phyloP scores from a whole-genome alignment of 73 alveolate species.

The Blepharisma japonicum region DNA sequence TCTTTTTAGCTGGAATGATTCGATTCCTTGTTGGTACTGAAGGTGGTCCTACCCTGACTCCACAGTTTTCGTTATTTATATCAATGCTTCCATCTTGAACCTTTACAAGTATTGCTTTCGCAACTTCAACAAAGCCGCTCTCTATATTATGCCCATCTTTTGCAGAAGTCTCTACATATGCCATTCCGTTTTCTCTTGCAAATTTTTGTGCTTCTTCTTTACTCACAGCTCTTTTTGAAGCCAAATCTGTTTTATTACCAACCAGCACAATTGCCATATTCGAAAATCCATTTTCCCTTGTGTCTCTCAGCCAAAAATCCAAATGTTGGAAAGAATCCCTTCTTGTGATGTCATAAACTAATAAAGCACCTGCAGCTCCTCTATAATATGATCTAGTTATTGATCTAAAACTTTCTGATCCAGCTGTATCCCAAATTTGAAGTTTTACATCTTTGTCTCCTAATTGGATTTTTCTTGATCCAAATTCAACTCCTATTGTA shows the following conservation, averaged over 20 bases:
- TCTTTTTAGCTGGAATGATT: too few species aligned
- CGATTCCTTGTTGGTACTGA: background rate
- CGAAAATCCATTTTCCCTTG: constrained; percentile 77
- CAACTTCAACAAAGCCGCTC: constrained; percentile 23
- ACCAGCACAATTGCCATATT: constrained; percentile 81
- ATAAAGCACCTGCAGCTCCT: constrained; percentile 87
- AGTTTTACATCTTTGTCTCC: constrained; percentile 65
- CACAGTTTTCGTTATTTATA: background rate
- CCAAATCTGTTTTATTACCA: constrained; percentile 91
- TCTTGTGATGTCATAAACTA: constrained; percentile 90
- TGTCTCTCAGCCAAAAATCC: constrained; percentile 83
- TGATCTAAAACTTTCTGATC: constrained; percentile 85
- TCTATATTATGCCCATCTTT: constrained; percentile 52
- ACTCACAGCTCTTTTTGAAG: constrained; percentile 48
- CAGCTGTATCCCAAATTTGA: constrained; percentile 97
- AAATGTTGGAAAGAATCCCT: constrained; percentile 70
- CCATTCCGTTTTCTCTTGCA: constrained; percentile 65
- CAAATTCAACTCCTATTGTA: constrained; percentile 94
- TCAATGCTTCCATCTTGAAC: background rate
- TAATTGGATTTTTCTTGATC: constrained; percentile 74
- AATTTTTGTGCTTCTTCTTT: constrained; percentile 62
- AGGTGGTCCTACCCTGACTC: background rate
- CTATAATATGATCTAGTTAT: constrained; percentile 88
- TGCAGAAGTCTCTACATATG: constrained; percentile 79
- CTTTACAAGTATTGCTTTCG: constrained; percentile 29